Percentiles rank a stretch among this genome's conserved stretches.
Conservation (phyloP, 257 asterid genomes). For the Solanum rostratum region DNA sequence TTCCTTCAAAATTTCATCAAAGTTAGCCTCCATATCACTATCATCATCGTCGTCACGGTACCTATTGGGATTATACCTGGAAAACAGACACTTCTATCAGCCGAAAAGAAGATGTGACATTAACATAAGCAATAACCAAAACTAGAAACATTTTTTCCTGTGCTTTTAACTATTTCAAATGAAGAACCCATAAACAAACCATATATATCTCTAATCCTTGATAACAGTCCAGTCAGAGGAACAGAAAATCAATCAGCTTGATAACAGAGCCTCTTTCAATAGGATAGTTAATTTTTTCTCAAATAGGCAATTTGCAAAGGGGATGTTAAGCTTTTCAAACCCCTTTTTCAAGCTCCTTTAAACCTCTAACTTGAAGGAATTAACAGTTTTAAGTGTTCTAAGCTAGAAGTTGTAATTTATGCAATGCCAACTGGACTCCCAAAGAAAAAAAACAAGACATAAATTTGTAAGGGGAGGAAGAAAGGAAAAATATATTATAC, state of each 20-base stretch:
- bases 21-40: constrained; percentile 82
- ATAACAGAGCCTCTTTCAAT: neutral
- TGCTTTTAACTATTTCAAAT: neutral
- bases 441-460: neutral
- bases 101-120: neutral
- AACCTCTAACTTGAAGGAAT: neutral
- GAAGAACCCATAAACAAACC: neutral
- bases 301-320: neutral
- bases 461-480: neutral
- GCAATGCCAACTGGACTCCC: neutral
- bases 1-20: constrained; percentile 53
- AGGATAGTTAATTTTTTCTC: neutral
- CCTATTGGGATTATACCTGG: constrained; percentile 64
- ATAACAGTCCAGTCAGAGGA: neutral
- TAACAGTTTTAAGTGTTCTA: neutral
- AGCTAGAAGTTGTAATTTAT: neutral
- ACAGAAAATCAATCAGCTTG: neutral
- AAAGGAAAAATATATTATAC: constrained; percentile 22
- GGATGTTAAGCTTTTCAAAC: neutral
- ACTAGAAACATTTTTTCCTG: neutral
- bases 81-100: neutral
- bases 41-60: constrained; percentile 50
- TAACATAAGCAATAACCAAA: neutral
- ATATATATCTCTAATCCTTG: neutral
- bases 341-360: neutral